phyloP scores from a whole-genome alignment of 2,329 filamentous ascomycete genomes.

The Diaporthe vaccinii region DNA sequence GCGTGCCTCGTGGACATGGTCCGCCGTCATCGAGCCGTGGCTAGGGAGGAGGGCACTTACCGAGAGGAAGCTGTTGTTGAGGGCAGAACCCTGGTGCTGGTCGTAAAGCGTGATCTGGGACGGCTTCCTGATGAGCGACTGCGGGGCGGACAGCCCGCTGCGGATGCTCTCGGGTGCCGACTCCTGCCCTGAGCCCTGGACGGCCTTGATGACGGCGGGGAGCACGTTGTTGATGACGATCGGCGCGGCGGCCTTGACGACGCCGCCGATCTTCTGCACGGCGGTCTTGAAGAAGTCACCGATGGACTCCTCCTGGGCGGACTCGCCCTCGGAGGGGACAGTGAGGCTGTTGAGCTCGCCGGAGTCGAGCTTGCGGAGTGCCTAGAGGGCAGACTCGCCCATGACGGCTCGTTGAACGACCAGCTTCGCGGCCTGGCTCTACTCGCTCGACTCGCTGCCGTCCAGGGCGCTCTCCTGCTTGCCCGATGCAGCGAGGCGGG shows the following conservation, averaged over 20 bases:
- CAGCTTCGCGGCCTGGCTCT: neutral
- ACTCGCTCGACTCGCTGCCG: neutral
- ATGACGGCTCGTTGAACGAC: neutral
- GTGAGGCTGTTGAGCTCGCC: neutral
- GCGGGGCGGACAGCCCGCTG: neutral
- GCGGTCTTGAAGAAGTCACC: neutral
- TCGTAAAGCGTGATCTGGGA: neutral
- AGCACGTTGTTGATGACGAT: neutral
- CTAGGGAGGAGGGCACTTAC: slow-evolving; percentile 10
- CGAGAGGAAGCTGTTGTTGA: neutral
- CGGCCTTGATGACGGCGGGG: neutral
- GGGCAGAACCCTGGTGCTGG: neutral
- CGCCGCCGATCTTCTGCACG: neutral
- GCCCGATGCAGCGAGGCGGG: neutral
- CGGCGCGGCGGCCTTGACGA: neutral
- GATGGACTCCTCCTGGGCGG: neutral
- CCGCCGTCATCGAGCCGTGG: neutral
- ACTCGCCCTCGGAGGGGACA: neutral
- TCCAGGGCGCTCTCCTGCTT: neutral
- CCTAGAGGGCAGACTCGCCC: neutral
- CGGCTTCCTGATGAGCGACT: neutral
- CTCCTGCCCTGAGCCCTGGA: neutral
- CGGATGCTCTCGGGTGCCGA: neutral
- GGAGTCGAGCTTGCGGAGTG: neutral
- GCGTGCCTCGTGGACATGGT: neutral